Evolutionary conservation across 371 early-diverging fungal genomes (phyloP).

Genomic region (Actinomortierella wolfii): DNA sequence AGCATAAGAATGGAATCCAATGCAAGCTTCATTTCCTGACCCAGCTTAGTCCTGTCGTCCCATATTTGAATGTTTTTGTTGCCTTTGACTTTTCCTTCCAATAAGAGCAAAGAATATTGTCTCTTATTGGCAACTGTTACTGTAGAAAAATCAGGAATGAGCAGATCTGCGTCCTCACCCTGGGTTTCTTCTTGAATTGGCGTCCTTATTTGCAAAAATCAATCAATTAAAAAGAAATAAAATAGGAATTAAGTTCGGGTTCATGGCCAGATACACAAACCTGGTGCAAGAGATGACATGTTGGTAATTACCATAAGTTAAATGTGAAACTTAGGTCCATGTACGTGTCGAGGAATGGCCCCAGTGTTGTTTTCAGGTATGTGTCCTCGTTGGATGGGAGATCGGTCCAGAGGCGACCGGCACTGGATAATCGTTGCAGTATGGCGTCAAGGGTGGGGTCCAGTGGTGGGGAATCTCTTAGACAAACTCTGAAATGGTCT

Average conservation of each 20-base stretch:
- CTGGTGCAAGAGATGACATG: too few species aligned
- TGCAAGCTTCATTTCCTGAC: constrained; percentile 22
- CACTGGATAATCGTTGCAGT: constrained; percentile 7
- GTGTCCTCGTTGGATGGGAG: constrained; percentile 16
- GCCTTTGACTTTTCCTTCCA: constrained; percentile 15
- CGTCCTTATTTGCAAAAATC: constrained; percentile 12
- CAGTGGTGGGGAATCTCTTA: constrained; percentile 11
- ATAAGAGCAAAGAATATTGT: constrained; percentile 11
- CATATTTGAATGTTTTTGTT: constrained; percentile 18
- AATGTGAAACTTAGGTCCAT: constrained; percentile 8
- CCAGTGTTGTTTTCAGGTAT: constrained; percentile 11
- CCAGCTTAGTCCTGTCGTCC: constrained; percentile 20
- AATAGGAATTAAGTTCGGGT: too few species aligned
- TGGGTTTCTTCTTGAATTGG: constrained; percentile 17
- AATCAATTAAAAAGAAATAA: too few species aligned
- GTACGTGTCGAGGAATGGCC: constrained; percentile 15
- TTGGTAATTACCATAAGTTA: constrained; percentile 13
- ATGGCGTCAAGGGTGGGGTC: constrained; percentile 9
- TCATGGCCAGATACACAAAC: too few species aligned
- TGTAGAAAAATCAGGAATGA: constrained; percentile 20
- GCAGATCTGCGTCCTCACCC: constrained; percentile 1
- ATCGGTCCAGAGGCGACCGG: constrained; percentile 14
- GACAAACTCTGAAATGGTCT: constrained; percentile 1
- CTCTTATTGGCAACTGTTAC: constrained; percentile 4
- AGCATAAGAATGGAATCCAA: constrained; percentile 15